Evolutionary conservation across 2,329 filamentous ascomycete species (phyloP).

Genomic region (Ascochyta viciae-villosae): DNA sequence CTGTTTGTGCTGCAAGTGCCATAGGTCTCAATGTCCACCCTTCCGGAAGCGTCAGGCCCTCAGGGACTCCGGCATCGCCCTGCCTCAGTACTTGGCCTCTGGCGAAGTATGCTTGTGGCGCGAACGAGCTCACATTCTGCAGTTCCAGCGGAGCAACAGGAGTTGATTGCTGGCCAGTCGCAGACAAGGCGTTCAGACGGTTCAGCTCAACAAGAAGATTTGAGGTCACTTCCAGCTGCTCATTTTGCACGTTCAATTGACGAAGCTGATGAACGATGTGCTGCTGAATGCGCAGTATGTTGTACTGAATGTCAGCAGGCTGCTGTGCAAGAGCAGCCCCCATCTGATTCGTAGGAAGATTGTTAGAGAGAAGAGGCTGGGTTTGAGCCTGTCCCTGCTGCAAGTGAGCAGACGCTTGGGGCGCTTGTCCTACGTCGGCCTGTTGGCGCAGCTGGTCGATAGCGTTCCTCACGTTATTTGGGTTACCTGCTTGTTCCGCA

Average conservation of each 20-base stretch:
- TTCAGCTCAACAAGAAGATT: conserved; percentile 43
- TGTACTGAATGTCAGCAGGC: conserved; percentile 44
- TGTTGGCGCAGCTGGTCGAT: conserved; percentile 35
- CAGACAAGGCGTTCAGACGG: conserved; percentile 21
- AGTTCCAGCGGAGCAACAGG: conserved; percentile 34
- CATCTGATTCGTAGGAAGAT: conserved; percentile 21
- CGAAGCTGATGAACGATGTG: conserved; percentile 48
- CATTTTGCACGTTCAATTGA: conserved; percentile 42
- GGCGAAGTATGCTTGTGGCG: conserved; percentile 44
- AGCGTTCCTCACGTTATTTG: conserved; percentile 31
- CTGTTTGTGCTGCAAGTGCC: conserved; percentile 32
- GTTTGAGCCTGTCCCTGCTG: conserved; percentile 21
- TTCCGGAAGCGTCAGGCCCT: conserved; percentile 46
- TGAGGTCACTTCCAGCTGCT: conserved; percentile 44
- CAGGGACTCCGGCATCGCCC: conserved; percentile 44
- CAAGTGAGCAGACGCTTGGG: conserved; percentile 29
- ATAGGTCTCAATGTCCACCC: conserved; percentile 48
- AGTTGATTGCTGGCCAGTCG: conserved; percentile 36
- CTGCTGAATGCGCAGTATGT: conserved; percentile 47
- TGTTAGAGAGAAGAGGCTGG: conserved; percentile 16
- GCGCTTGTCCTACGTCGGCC: conserved; percentile 31
- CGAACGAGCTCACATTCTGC: conserved; percentile 24
- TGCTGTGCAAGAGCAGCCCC: conserved; percentile 35
- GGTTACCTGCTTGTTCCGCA: conserved; percentile 34
- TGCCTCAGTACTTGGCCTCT: conserved; percentile 42